Percentiles rank a stretch among this genome's conserved stretches.
Evolutionary conservation across 495 filamentous ascomycete genomes (phyloP).

Genomic region (Jackrogersella multiformis): DNA sequence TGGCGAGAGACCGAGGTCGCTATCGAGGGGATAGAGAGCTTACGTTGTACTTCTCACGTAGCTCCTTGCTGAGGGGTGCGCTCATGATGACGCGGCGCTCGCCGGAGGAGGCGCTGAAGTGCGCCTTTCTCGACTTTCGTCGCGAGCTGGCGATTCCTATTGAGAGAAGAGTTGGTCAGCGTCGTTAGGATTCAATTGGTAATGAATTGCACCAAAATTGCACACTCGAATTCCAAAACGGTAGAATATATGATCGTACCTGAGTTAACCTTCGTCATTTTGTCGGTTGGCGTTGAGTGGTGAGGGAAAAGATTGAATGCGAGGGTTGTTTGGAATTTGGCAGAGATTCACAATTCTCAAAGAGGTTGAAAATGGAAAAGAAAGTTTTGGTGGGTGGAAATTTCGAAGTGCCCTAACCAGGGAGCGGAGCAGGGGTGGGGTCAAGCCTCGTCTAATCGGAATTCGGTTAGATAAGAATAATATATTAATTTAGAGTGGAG

Average conservation of each 20-base stretch:
- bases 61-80: slow-evolving; percentile 93
- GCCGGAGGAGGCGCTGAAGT: slow-evolving; percentile 92
- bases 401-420: slow-evolving; percentile 38
- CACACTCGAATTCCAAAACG: neutral
- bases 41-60: slow-evolving; percentile 96
- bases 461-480: slow-evolving; percentile 23
- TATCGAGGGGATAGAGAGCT: slow-evolving; percentile 36
- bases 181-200: slow-evolving; percentile 32
- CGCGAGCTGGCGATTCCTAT: slow-evolving; percentile 81
- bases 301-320: slow-evolving; percentile 14
- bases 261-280: slow-evolving; percentile 68
- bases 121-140: slow-evolving; percentile 96
- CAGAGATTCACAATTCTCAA: slow-evolving; percentile 27
- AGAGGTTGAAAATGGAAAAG: slow-evolving; percentile 20
- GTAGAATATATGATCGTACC: slow-evolving; percentile 47
- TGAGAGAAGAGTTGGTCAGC: slow-evolving; percentile 18
- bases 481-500: too few species aligned
- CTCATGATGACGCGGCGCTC: slow-evolving; percentile 93
- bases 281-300: slow-evolving; percentile 48
- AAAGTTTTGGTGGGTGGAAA: slow-evolving; percentile 37
- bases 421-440: neutral
- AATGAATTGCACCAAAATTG: neutral
- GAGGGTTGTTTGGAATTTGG: slow-evolving; percentile 10
- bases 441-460: slow-evolving; percentile 12
- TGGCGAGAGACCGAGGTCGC: neutral